A percentile compares a stretch with the other conserved stretches of the same genome.
These are phyloP conservation scores for Cryptosporidium parvum DNA, from an alignment of 169 alveolate species.

Conservation along the genomic window DNA sequence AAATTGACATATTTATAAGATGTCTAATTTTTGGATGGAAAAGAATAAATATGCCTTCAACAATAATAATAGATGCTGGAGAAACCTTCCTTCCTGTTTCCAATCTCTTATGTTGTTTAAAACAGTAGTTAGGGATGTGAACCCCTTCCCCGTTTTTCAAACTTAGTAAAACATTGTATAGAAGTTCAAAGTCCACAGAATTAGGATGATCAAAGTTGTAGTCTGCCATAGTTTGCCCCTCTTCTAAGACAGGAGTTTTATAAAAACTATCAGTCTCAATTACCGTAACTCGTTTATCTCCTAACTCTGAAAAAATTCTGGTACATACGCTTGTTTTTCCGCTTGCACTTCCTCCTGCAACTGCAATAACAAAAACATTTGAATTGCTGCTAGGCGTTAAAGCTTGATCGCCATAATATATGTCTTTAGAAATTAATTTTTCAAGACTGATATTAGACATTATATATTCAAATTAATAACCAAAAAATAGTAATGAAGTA, in stretches of 20 bases:
- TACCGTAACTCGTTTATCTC: slow-evolving; percentile 77
- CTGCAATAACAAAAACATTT: slow-evolving; percentile 80
- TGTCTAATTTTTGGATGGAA: slow-evolving; percentile 84
- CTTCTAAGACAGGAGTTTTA: slow-evolving; percentile 81
- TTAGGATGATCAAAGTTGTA: slow-evolving; percentile 89
- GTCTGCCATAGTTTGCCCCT: slow-evolving; percentile 79
- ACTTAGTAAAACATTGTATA: slow-evolving; percentile 56
- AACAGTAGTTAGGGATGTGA: slow-evolving; percentile 84
- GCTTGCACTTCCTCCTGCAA: slow-evolving; percentile 87
- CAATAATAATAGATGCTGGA: slow-evolving; percentile 83
- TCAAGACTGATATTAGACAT: background rate
- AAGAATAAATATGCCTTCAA: slow-evolving; percentile 87
- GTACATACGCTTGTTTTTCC: slow-evolving; percentile 86
- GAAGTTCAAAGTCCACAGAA: slow-evolving; percentile 84
- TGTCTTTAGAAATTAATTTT: slow-evolving; percentile 2
- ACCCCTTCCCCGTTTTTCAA: slow-evolving; percentile 78
- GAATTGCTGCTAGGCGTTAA: background rate
- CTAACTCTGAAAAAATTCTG: slow-evolving; percentile 72
- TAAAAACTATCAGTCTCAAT: slow-evolving; percentile 83
- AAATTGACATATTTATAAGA: slow-evolving; percentile 85
- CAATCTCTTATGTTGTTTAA: slow-evolving; percentile 77
- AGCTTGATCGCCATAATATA: background rate
- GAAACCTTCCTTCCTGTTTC: slow-evolving; percentile 65
- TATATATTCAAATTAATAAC: background rate
- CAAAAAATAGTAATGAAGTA: too few relatives aligned